Percentiles rank a stretch among this genome's conserved stretches.
Evolutionary conservation across 495 filamentous ascomycete genomes (phyloP).

Genomic region (Bacidia gigantensis): DNA sequence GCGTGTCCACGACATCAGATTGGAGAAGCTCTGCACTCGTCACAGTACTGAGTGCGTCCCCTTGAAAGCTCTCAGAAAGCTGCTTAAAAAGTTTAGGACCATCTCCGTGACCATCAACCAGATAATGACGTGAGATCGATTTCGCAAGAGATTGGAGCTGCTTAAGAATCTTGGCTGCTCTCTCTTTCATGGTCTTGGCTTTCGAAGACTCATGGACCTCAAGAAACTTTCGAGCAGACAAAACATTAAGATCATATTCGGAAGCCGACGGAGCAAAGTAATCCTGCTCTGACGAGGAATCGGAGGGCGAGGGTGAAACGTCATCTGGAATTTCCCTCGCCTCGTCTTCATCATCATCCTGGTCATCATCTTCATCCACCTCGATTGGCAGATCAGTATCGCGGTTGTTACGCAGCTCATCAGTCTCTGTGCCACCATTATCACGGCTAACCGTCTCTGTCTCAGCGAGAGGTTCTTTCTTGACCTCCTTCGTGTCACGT

Average conservation of each 20-base stretch:
- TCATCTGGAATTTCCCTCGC: slow-evolving; percentile 48
- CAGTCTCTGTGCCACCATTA: slow-evolving; percentile 9
- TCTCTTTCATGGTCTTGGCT: slow-evolving; percentile 54
- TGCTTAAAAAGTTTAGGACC: slow-evolving; percentile 56
- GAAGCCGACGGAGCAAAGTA: slow-evolving; percentile 37
- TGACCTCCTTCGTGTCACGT: neutral
- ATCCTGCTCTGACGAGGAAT: slow-evolving; percentile 37
- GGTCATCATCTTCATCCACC: slow-evolving; percentile 41
- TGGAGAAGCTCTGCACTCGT: slow-evolving; percentile 93
- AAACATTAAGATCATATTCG: slow-evolving; percentile 56
- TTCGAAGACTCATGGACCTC: slow-evolving; percentile 68
- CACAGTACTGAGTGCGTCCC: slow-evolving; percentile 76
- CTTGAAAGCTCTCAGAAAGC: slow-evolving; percentile 78
- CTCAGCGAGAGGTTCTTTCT: neutral
- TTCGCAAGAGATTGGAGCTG: slow-evolving; percentile 57
- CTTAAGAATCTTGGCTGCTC: slow-evolving; percentile 59
- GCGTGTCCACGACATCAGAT: slow-evolving; percentile 71
- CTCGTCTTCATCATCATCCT: slow-evolving; percentile 45
- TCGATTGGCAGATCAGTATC: slow-evolving; percentile 38
- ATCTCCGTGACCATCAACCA: slow-evolving; percentile 36
- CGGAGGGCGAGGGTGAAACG: slow-evolving; percentile 54
- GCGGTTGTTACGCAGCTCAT: slow-evolving; percentile 27
- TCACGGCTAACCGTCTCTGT: neutral
- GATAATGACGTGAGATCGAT: slow-evolving; percentile 57
- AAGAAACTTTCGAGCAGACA: slow-evolving; percentile 67